Evolutionary conservation across 768 basidiomycete species (phyloP), one percentile per base, ranked within the genome.

Genomic region (Phaeotremella fagi): DNA sequence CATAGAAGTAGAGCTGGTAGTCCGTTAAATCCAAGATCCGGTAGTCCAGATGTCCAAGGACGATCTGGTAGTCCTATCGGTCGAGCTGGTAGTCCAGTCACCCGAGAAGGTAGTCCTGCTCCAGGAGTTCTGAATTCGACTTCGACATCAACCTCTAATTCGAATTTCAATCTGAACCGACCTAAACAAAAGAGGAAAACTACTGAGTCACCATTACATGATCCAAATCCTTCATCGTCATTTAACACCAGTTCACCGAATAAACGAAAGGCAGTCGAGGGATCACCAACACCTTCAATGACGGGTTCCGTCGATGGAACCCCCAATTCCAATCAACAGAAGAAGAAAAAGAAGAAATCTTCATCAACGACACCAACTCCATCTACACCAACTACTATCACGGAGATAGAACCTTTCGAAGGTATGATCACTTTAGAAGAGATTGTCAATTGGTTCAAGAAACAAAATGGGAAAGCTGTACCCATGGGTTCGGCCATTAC

Each of bases 371-470:
- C 67, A 20, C 64, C 67, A 16, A 41, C 38, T 12, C 38, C 38
- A 7, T 11, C 12, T 41, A 68, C 66, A 4, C 66, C 66, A 4
- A 54, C 52, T 14, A 56, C 61, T 11, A n/a, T n/a, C n/a, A 49
- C 57, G 31, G 61, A 61, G 3, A 51, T 57, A n/a, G 33, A 43
- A 4, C 37, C 57, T 9, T 70, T 70, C 54, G 48, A 45, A n/a
- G 60, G 60, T 15, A 63, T 64, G 61, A 64, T 70, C 36, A 62
- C 64, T 12, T 46, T 53, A 36, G 50, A 60, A 12, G 68, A 70
- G 31, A 53, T 70, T 5, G 28, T 64, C 11, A 43, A 53, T 20
- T 70, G 64, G 64, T 70, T 70, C 45, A 57, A 28, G 26, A 29
- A 18, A 7, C 22, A 51, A 15, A 29, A 37, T 3, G 55, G 49